phyloP scores from a whole-genome alignment of 257 asterid species.

The Fraxinus anomala region DNA sequence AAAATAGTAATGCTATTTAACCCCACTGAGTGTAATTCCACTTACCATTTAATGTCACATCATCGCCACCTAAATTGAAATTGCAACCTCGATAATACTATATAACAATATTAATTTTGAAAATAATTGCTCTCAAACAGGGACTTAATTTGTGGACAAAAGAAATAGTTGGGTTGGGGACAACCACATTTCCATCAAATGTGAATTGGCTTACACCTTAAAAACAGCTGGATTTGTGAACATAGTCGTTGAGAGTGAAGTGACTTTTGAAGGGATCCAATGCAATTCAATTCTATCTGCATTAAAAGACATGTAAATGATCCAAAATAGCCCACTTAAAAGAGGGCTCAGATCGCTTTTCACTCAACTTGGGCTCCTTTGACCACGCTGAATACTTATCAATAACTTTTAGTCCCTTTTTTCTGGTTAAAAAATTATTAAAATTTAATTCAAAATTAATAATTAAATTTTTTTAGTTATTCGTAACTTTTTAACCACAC shows the following conservation, averaged over 20 bases:
- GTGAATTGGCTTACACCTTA: neutral
- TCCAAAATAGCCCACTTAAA: neutral
- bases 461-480: no score
- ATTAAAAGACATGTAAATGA: neutral
- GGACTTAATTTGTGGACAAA: neutral
- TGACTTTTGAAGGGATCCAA: neutral
- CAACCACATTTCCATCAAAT: neutral
- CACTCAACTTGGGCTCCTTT: neutral
- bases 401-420: no score
- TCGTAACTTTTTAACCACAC: no score
- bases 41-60: no score
- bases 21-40: no score
- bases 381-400: neutral
- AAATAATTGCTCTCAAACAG: no score
- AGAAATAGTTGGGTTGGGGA: neutral
- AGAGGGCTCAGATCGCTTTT: neutral
- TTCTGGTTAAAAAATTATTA: no score
- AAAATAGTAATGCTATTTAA: no score
- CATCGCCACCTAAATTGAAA: no score
- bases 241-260: neutral
- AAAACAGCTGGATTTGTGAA: neutral
- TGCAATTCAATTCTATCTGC: neutral
- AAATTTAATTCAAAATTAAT: no score
- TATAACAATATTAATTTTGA: no score
- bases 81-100: no score